Evolutionary conservation across 2,329 filamentous ascomycete species (phyloP).

Genomic region (Pseudocercospora musae): DNA sequence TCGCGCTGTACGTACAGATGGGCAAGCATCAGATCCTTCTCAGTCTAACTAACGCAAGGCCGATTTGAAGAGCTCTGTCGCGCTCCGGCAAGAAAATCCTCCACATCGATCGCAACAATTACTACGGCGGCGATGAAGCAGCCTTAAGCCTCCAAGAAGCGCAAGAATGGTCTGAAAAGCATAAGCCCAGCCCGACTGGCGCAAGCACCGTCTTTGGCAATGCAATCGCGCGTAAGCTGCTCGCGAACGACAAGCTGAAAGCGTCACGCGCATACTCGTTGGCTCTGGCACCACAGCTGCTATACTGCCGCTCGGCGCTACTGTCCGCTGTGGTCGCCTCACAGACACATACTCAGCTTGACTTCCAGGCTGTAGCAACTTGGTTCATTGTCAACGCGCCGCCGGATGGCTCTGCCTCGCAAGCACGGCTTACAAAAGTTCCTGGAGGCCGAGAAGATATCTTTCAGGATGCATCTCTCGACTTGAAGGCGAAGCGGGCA

Average conservation of each 20-base stretch:
- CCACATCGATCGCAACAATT: slow-evolving; percentile 81
- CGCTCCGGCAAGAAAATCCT: slow-evolving; percentile 87
- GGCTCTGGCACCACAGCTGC: slow-evolving; percentile 77
- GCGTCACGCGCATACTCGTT: slow-evolving; percentile 71
- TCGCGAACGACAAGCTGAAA: not conserved
- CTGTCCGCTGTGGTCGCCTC: slow-evolving; percentile 83
- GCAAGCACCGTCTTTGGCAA: slow-evolving; percentile 26
- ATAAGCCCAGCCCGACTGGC: slow-evolving; percentile 12
- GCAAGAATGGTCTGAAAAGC: slow-evolving; percentile 64
- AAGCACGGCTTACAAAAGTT: slow-evolving; percentile 53
- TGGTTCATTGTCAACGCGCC: slow-evolving; percentile 70
- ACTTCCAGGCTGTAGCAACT: slow-evolving; percentile 88
- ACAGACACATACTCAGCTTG: slow-evolving; percentile 80
- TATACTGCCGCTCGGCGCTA: slow-evolving; percentile 78
- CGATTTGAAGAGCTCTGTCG: slow-evolving; percentile 74
- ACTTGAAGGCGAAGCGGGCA: slow-evolving; percentile 75
- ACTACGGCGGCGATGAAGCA: slow-evolving; percentile 83
- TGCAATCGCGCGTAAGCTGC: slow-evolving; percentile 46
- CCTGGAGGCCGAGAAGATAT: slow-evolving; percentile 90
- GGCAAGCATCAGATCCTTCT: slow-evolving; percentile 9
- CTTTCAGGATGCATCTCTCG: slow-evolving; percentile 72
- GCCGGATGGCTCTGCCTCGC: not conserved
- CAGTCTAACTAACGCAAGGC: slow-evolving; percentile 64
- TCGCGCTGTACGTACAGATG: slow-evolving; percentile 49
- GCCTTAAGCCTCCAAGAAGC: slow-evolving; percentile 80